Evolutionary conservation across 2,329 filamentous ascomycete species (phyloP).

Genomic region (Neospermospora avenae): DNA sequence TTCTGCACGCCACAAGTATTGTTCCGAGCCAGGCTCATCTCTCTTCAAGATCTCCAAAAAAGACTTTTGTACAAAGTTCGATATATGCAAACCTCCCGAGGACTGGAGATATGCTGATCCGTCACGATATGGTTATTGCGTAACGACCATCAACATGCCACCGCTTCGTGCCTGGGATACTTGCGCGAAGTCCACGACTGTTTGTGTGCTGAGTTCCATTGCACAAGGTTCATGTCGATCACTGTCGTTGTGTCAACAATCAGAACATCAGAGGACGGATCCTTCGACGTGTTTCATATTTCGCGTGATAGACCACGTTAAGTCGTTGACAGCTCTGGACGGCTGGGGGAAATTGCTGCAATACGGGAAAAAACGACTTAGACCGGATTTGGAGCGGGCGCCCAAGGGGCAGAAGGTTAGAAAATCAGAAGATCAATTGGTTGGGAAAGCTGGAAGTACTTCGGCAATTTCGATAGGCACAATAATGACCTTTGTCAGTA

Average conservation of each 20-base stretch:
- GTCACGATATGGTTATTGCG: background rate
- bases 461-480: background rate
- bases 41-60: too few species aligned
- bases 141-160: background rate
- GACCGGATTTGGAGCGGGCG: background rate
- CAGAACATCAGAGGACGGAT: slow-evolving; percentile 5
- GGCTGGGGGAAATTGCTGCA: slow-evolving; percentile 1
- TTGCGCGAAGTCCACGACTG: background rate
- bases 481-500: background rate
- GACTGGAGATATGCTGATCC: background rate
- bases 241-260: slow-evolving; percentile 2
- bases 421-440: background rate
- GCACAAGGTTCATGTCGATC: slow-evolving; percentile 8
- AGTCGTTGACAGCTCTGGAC: slow-evolving; percentile 1
- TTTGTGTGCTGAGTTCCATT: background rate
- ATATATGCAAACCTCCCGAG: background rate
- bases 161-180: background rate
- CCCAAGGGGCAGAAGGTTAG: background rate
- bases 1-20: slow-evolving; percentile 13
- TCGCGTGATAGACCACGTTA: background rate
- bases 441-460: background rate
- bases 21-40: background rate
- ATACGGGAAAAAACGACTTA: background rate
- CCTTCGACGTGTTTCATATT: background rate
- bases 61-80: too few species aligned